Conservation (phyloP, 2,329 filamentous ascomycete genomes). For the Claviceps lovelessii region DNA sequence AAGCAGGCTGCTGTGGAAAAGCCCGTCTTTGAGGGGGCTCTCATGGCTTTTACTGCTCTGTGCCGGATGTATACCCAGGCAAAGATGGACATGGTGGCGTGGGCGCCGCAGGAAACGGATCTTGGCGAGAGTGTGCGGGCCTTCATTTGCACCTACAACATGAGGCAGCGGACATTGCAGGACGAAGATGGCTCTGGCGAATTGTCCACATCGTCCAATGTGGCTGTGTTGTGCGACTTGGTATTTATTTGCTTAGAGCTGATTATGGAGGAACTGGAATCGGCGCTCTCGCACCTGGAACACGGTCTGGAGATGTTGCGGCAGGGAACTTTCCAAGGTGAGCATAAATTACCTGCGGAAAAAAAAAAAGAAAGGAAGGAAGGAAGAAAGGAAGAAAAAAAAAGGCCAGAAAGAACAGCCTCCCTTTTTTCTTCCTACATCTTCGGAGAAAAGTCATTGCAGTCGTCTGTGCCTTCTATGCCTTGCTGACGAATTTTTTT, state of each 20-base stretch:
- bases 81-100: constrained; percentile 4
- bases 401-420: not conserved
- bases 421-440: not conserved
- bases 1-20: constrained; percentile 7
- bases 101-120: constrained; percentile 1
- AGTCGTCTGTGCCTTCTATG: too few relatives aligned
- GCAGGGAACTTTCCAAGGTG: not conserved
- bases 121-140: not conserved
- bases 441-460: too few relatives aligned
- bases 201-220: constrained; percentile 3
- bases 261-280: constrained; percentile 2
- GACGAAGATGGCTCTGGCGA: not conserved
- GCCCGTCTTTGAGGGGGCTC: constrained; percentile 5
- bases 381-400: too few relatives aligned
- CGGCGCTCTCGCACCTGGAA: constrained; percentile 7
- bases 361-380: too few relatives aligned
- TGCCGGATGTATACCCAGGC: constrained; percentile 4
- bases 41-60: constrained; percentile 7
- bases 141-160: not conserved
- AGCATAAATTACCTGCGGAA: not conserved
- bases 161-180: not conserved
- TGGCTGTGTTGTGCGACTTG: constrained; percentile 1
- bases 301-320: not conserved
- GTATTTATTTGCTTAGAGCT: constrained; percentile 9
- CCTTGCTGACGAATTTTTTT: not conserved